Base-by-base conservation (phyloP, 805 yeast species). In the Candida succiphila region DNA sequence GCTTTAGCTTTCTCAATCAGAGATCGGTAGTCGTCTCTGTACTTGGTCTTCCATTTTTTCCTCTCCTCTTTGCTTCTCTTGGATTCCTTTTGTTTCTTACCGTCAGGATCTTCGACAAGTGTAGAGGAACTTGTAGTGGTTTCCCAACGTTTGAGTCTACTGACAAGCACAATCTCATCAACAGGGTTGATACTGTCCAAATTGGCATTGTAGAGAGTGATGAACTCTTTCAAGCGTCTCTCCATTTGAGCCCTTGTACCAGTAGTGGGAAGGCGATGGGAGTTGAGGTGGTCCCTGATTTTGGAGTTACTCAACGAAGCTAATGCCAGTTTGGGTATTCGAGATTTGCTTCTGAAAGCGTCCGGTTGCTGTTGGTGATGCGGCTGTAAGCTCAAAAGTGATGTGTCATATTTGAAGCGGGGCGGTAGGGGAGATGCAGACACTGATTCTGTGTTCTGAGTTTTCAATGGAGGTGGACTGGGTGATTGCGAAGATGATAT, bases 201-300 rank as follows among this genome's bases (percentile, higher is more conserved):
- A 47, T 86, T 86, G 10, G 95, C 78, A 49, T 88, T 88, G 75
- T 78, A 81, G 9, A 86, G 49, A 22, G 77, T 72, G 36, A 80
- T 74, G 60, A 76, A 88, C 42, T 87, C 89, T 40, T 74, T 78
- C 49, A 82, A 82, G 27, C 97, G 58, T 15, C 69, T 56, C 39
- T 83, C 88, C 44, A 87, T 47, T 41, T 72, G 78, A 13, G 56
- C 57, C 38, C 84, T 63, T 1, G 78, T 55, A 0, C 96, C 97
- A 8, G 51, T 53, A 0, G 74, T 63, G 0, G 87, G 70, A 6
- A 88, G 52, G 12, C 72, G 72, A 17, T 72, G 50, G 7, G 68
- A 63, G 2, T 62, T 33, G 13, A 88, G 58, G 48, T 75, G 76
- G 30, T 72, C 75, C 42, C 76, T 76, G 10, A 87, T 57, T 44